A percentile compares a stretch with the other conserved stretches of the same genome.
These are phyloP conservation scores for Syzygium jambos DNA, from an alignment of 345 rosid genomes.

Conservation along the genomic window DNA sequence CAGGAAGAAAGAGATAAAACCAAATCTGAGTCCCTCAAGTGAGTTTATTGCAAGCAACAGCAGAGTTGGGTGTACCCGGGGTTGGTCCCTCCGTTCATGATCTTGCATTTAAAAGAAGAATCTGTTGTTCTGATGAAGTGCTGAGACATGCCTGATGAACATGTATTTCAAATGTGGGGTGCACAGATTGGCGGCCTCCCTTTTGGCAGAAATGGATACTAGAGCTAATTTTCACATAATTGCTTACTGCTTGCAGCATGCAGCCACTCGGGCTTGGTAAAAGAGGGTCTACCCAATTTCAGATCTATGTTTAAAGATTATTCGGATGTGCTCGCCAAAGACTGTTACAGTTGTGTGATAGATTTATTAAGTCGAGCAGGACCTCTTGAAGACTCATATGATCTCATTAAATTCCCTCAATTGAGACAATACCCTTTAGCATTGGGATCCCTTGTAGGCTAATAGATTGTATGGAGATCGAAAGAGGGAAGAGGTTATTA, in stretches of 20 bases:
- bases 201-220: not conserved
- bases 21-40: not conserved
- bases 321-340: no score
- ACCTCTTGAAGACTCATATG: not conserved
- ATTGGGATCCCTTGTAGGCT: not conserved
- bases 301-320: no score
- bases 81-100: not conserved
- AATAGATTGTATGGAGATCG: not conserved
- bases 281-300: no score
- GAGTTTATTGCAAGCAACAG: not conserved
- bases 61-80: not conserved
- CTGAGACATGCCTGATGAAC: not conserved
- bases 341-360: not conserved
- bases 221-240: not conserved
- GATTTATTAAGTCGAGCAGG: not conserved
- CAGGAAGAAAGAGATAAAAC: not conserved
- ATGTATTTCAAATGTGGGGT: not conserved
- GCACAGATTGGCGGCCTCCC: not conserved
- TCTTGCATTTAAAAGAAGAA: not conserved
- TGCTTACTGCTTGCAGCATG: not conserved
- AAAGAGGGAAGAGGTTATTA: not conserved
- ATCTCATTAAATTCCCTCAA: not conserved
- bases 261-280: not conserved
- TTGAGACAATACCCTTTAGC: not conserved
- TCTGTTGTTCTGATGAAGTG: not conserved